These are phyloP conservation scores for Volvox africanus DNA, from an alignment of 139 green algal genomes.

Conservation along the genomic window DNA sequence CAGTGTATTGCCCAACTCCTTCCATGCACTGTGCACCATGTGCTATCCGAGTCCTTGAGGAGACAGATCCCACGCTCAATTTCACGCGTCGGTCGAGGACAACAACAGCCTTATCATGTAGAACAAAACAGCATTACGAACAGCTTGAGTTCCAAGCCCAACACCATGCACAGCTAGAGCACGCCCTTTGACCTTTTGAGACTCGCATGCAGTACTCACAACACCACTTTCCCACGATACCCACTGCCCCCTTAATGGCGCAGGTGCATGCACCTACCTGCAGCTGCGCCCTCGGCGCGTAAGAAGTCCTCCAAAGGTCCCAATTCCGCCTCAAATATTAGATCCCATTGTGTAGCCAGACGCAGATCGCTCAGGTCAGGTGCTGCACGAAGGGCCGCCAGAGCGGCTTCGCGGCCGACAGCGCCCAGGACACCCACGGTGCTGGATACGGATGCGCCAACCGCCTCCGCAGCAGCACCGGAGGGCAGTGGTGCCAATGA, in stretches of 20 bases:
- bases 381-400: slow-evolving; percentile 46
- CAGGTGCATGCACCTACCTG: slow-evolving; percentile 14
- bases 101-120: no score
- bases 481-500: neutral
- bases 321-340: slow-evolving; percentile 49
- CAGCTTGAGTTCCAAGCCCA: no score
- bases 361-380: slow-evolving; percentile 46
- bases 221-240: no score
- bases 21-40: neutral
- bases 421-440: slow-evolving; percentile 20
- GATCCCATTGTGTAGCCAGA: slow-evolving; percentile 14
- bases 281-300: slow-evolving; percentile 23
- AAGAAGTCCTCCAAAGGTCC: slow-evolving; percentile 53
- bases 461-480: neutral
- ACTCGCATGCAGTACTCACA: no score
- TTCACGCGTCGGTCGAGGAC: no score
- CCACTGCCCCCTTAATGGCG: no score
- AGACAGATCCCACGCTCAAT: no score
- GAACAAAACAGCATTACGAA: no score
- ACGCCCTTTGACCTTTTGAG: no score
- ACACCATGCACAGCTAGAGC: no score
- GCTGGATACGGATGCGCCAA: neutral
- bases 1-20: neutral
- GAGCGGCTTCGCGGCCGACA: slow-evolving; percentile 5
- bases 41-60: no score